These are phyloP conservation scores for Sporothrix dimorphospora DNA, from an alignment of 2,329 filamentous ascomycete species.

Conservation along the genomic window DNA sequence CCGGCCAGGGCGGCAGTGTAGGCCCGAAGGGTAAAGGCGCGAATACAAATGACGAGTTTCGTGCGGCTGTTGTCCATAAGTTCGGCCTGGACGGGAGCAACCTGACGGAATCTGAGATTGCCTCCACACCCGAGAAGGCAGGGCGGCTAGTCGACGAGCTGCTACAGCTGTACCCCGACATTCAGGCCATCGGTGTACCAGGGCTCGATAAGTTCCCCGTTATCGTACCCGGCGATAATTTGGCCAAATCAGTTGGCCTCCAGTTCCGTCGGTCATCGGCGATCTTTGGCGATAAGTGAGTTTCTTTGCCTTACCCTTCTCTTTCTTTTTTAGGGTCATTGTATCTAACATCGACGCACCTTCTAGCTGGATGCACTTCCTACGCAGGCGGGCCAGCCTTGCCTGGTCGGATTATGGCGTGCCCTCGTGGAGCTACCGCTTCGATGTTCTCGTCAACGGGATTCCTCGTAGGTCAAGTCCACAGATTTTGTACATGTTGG, in stretches of 20 bases:
- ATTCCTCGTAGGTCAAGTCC: conserved; percentile 29
- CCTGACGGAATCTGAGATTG: conserved; percentile 14
- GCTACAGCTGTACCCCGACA: conserved; percentile 54
- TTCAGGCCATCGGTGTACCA: conserved; percentile 53
- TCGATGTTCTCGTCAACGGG: conserved; percentile 46
- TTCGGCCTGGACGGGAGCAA: conserved; percentile 31
- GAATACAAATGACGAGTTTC: conserved; percentile 58
- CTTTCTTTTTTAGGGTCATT: not conserved
- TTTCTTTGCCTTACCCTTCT: not conserved
- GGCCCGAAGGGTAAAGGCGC: conserved; percentile 47
- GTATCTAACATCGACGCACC: not conserved
- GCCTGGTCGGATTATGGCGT: conserved; percentile 30
- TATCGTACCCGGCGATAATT: conserved; percentile 49
- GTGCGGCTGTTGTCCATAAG: conserved; percentile 32
- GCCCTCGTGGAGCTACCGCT: conserved; percentile 47
- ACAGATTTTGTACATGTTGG: too few species aligned
- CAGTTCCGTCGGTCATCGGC: conserved; percentile 29
- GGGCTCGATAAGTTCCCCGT: conserved; percentile 34
- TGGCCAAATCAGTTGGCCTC: conserved; percentile 22
- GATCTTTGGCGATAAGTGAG: conserved; percentile 24
- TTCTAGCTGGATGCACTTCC: conserved; percentile 20
- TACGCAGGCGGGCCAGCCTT: conserved; percentile 36
- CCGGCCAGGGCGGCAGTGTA: conserved; percentile 49
- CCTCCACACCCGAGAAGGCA: conserved; percentile 28
- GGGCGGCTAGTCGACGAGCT: conserved; percentile 42